A percentile compares a stretch with the other conserved stretches of the same genome.
phyloP scores from a whole-genome alignment of 352 stramenopile species.

The Thraustochytrium striatum region DNA sequence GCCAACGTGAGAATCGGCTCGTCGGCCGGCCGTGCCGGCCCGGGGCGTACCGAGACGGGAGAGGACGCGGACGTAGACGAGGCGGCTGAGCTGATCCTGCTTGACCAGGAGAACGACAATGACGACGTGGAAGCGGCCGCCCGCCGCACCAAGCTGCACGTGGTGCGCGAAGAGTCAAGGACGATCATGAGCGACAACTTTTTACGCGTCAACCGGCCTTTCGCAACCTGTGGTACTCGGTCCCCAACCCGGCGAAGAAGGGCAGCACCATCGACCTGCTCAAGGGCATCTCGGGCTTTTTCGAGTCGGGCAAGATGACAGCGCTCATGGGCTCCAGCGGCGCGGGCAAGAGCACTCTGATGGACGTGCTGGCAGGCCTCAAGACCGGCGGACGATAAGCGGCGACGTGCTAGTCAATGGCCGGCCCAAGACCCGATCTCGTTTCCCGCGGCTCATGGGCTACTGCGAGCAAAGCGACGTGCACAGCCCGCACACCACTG shows the following conservation, averaged over 20 bases:
- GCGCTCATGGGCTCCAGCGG: slow-evolving; percentile 77
- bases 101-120: not conserved
- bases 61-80: slow-evolving; percentile 49
- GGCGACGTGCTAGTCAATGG: slow-evolving; percentile 68
- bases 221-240: slow-evolving; percentile 55
- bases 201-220: slow-evolving; percentile 30
- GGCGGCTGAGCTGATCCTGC: not conserved
- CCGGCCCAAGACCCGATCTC: not conserved
- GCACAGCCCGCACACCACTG: slow-evolving; percentile 60
- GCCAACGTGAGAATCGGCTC: slow-evolving; percentile 40
- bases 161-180: not conserved
- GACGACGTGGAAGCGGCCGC: not conserved
- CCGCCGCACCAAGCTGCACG: not conserved
- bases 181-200: not conserved
- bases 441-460: slow-evolving; percentile 22
- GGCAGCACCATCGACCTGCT: slow-evolving; percentile 71
- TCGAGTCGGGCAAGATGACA: slow-evolving; percentile 73
- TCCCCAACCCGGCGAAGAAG: slow-evolving; percentile 61
- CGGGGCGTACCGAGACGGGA: slow-evolving; percentile 26
- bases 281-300: slow-evolving; percentile 71
- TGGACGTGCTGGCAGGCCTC: slow-evolving; percentile 70
- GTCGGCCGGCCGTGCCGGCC: not conserved
- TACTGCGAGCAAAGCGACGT: slow-evolving; percentile 60
- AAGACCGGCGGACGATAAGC: slow-evolving; percentile 70
- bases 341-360: slow-evolving; percentile 61